Percentiles rank a stretch among this genome's conserved stretches.
These are phyloP conservation scores for Cucurbita moschata DNA, from an alignment of 306 rosid genomes.

Conservation along the genomic window DNA sequence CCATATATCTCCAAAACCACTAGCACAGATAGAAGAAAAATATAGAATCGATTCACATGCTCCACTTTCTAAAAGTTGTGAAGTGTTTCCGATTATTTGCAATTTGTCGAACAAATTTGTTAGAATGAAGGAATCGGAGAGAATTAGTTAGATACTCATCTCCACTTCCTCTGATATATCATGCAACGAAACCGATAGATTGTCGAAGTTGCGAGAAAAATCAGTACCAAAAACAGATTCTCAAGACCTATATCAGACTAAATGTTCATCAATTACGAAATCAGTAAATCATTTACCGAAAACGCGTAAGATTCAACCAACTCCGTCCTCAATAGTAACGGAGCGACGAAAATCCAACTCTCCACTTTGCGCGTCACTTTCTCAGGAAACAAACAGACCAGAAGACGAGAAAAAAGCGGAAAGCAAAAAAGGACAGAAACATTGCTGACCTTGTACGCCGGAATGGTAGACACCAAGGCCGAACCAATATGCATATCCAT, in stretches of 20 bases:
- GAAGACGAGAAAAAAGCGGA: background rate
- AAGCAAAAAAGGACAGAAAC: background rate
- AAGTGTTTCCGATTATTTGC: background rate
- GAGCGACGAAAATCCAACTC: background rate
- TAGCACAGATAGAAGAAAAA: background rate
- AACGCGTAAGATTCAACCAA: background rate
- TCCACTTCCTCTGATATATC: background rate
- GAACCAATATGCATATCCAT: constrained; percentile 87
- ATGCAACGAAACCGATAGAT: background rate
- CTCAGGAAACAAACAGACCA: background rate
- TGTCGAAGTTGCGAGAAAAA: background rate
- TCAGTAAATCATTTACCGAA: background rate
- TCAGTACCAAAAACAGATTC: background rate
- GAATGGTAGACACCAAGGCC: constrained; percentile 52
- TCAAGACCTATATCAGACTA: background rate
- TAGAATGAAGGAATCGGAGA: background rate
- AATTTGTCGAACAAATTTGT: background rate
- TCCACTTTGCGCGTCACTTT: background rate
- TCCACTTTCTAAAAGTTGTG: background rate
- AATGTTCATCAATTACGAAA: background rate
- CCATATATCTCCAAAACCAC: background rate
- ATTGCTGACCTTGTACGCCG: constrained; percentile 48
- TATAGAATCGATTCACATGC: background rate
- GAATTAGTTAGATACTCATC: background rate
- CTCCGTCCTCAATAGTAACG: background rate